phyloP scores from a whole-genome alignment of 2,329 filamentous ascomycete species.

The Paraconiothyrium brasiliense region DNA sequence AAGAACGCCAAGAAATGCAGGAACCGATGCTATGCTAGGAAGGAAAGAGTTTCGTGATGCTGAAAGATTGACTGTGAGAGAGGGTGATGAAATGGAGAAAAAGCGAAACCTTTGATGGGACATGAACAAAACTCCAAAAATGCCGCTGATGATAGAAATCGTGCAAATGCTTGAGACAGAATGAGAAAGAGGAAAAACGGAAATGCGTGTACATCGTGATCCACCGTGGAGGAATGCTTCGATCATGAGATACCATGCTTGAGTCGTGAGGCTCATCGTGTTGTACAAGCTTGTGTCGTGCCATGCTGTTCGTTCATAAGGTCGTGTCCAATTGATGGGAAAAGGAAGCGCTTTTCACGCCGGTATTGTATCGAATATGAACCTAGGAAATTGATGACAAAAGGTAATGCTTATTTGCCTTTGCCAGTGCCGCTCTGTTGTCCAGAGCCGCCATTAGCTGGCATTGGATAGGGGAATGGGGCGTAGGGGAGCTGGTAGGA shows the following conservation, averaged over 20 bases:
- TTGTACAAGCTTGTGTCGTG: constrained; percentile 7
- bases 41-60: constrained; percentile 3
- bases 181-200: constrained; percentile 6
- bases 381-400: neutral
- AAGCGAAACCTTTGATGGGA: neutral
- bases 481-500: constrained; percentile 47
- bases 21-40: neutral
- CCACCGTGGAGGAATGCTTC: constrained; percentile 19
- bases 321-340: neutral
- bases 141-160: constrained; percentile 1
- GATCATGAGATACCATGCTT: constrained; percentile 8
- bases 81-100: constrained; percentile 6
- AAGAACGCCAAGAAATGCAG: constrained; percentile 11
- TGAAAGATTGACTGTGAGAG: constrained; percentile 7
- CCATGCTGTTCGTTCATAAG: constrained; percentile 9
- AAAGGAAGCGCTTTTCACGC: constrained; percentile 17
- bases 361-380: constrained; percentile 19
- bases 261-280: constrained; percentile 8
- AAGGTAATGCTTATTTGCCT: constrained; percentile 20
- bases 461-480: constrained; percentile 50
- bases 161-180: neutral
- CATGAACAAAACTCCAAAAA: constrained; percentile 11
- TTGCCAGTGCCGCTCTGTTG: constrained; percentile 19
- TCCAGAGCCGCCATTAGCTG: constrained; percentile 26
- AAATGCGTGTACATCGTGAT: constrained; percentile 19